These are phyloP conservation scores for Pseudocercospora pini-densiflorae DNA, from an alignment of 2,329 filamentous ascomycete species.

Conservation along the genomic window DNA sequence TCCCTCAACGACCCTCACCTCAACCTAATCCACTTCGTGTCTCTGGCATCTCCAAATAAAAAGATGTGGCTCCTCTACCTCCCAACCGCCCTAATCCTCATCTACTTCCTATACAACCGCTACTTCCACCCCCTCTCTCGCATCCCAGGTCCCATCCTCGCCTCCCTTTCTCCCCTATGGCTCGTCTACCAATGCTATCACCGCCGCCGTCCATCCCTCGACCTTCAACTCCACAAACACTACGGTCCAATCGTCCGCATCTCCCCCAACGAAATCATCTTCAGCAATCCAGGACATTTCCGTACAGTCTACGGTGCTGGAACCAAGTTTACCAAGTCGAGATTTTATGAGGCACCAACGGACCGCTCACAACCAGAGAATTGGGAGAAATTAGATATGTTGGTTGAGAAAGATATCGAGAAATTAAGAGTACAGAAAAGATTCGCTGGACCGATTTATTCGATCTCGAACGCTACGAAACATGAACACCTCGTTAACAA, in stretches of 20 bases:
- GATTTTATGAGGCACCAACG: conserved; percentile 45
- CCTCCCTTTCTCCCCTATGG: neutral
- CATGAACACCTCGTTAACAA: conserved; percentile 17
- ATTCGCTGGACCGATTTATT: conserved; percentile 11
- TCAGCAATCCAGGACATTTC: conserved; percentile 34
- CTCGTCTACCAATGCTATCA: conserved; percentile 4
- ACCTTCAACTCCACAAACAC: conserved; percentile 33
- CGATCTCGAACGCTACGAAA: conserved; percentile 1
- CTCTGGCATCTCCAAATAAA: no score
- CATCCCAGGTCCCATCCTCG: neutral
- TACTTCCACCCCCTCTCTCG: neutral
- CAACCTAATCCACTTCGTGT: no score
- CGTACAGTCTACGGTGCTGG: conserved; percentile 44
- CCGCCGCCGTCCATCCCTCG: neutral
- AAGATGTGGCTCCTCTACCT: conserved; percentile 8
- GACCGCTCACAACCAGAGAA: conserved; percentile 47
- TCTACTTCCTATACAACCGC: conserved; percentile 3
- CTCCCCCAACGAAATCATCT: conserved; percentile 35
- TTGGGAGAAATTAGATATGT: conserved; percentile 31
- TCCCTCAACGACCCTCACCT: no score
- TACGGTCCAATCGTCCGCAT: conserved; percentile 39
- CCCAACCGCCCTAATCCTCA: neutral
- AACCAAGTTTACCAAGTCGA: conserved; percentile 47
- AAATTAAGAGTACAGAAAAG: conserved; percentile 19
- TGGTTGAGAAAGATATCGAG: conserved; percentile 13